Base-by-base conservation (phyloP, 441 rosid genomes). In the Aleurites moluccanus region DNA sequence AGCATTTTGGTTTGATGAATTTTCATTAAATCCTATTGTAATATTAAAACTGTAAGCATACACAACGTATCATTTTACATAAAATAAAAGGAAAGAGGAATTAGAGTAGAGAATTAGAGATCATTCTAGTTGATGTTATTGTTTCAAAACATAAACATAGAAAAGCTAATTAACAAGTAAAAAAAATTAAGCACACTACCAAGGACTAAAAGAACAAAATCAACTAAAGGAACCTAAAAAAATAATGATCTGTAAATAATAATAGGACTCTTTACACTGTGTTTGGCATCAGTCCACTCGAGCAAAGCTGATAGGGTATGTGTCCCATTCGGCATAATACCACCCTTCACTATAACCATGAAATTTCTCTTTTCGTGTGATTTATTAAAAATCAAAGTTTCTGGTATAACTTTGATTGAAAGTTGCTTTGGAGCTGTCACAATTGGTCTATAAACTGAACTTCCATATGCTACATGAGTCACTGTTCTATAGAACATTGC, bases 201-300 rank as follows among this genome's bases (percentile, higher is more conserved):
- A 14, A 7, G 16, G 55, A 50, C 55, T 50, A 16, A 50, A 50
- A 50, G 10, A 47, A 47, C 13, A 50, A 50, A 50, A 50, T 50
- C 55, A 50, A 50, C 55, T 50, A 53, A n/a, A 20, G 8, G n/a
- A n/a, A 53, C 1, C 27, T 53, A 53, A 53, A 18, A 53, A 53
- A 18, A 10, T 3, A 18, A n/a, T 45, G 56, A 42, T 63, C 72
- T 82, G 49, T 74, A 88, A n/a, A 91, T 73, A 6, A 93, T 70
- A 76, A 95, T 86, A 0, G 94, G 94, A 67, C 89, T 91, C 78
- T 64, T 87, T 10, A 93, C 92, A 61, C 72, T 71, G 21, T 88
- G 93, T 70, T 72, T 78, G 0, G 83, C 68, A 79, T 90, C 91
- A 47, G 56, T 86, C 98, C 99, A 91, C 64, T 81, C 87, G 0